Percentiles rank a stretch among this genome's conserved stretches.
phyloP scores from a whole-genome alignment of 805 yeast species.

The Ogataea angusta region DNA sequence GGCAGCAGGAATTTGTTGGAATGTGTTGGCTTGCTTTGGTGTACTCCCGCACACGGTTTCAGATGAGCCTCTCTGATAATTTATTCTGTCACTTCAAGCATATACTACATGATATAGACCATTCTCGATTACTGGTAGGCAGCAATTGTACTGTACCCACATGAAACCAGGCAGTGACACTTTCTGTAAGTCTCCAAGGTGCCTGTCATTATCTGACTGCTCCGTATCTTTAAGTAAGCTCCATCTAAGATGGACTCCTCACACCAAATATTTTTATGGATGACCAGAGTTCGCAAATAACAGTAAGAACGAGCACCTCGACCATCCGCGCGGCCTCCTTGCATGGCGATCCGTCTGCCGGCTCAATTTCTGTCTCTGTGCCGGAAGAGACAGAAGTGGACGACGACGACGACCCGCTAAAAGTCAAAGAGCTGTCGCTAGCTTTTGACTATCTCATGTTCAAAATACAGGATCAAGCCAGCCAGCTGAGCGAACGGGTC shows the following conservation, averaged over 20 bases:
- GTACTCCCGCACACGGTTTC: neutral
- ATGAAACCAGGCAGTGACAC: too few species aligned
- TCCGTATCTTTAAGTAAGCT: too few species aligned
- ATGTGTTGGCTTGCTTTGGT: neutral
- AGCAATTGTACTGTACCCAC: too few species aligned
- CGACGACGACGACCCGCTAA: conserved; percentile 53
- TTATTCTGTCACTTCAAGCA: too few species aligned
- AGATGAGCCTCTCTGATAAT: neutral
- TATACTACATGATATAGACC: too few species aligned
- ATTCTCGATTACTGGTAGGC: too few species aligned
- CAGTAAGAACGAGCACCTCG: conserved; percentile 19
- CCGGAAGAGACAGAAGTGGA: conserved; percentile 1
- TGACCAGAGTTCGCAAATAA: conserved; percentile 22
- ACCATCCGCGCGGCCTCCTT: conserved; percentile 18
- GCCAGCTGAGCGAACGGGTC: conserved; percentile 34
- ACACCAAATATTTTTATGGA: conserved; percentile 13
- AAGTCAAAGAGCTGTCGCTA: conserved; percentile 55
- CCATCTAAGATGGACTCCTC: neutral
- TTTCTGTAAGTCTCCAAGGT: too few species aligned
- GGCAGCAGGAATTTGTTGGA: neutral
- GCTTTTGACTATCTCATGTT: conserved; percentile 63
- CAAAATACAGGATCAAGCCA: conserved; percentile 56
- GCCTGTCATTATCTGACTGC: too few species aligned
- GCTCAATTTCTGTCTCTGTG: conserved; percentile 6
- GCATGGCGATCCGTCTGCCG: conserved; percentile 14